Percentiles rank a stretch among this genome's conserved stretches.
These are phyloP conservation scores for Hericium erinaceus DNA, from an alignment of 768 basidiomycete genomes.

Conservation along the genomic window DNA sequence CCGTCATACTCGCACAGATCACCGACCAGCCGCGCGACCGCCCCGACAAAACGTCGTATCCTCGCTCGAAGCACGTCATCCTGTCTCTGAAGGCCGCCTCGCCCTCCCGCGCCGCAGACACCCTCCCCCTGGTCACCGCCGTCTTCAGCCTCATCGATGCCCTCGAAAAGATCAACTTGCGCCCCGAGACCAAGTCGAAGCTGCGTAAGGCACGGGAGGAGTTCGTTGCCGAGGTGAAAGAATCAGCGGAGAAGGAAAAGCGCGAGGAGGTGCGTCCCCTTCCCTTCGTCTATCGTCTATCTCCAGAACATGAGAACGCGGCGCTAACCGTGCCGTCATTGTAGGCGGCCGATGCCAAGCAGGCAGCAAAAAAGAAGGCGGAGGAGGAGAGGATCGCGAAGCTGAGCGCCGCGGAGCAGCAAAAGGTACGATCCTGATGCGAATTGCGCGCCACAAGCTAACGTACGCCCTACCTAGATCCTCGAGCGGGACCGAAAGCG, in stretches of 20 bases:
- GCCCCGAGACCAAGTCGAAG: constrained; percentile 78
- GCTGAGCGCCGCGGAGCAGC: constrained; percentile 72
- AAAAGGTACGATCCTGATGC: constrained; percentile 44
- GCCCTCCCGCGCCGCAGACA: constrained; percentile 36
- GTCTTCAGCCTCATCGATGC: constrained; percentile 72
- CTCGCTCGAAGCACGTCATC: constrained; percentile 66
- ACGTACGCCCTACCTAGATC: constrained; percentile 25
- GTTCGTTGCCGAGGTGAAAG: constrained; percentile 56
- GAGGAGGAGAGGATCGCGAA: constrained; percentile 67
- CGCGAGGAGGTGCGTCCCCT: constrained; percentile 53
- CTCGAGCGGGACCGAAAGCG: constrained; percentile 76
- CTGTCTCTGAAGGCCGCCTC: constrained; percentile 55
- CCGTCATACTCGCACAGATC: constrained; percentile 31
- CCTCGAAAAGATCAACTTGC: constrained; percentile 41
- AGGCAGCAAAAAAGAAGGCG: constrained; percentile 60
- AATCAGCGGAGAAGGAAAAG: constrained; percentile 57
- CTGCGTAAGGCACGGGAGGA: constrained; percentile 67
- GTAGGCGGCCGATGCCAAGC: constrained; percentile 53
- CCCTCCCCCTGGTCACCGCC: constrained; percentile 51
- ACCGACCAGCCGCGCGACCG: constrained; percentile 80
- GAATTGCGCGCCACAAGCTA: too few relatives aligned
- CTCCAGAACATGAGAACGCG: not conserved
- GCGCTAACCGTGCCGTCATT: not conserved
- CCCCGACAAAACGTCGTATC: constrained; percentile 39
- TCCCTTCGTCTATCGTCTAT: not conserved